A percentile compares a stretch with the other conserved stretches of the same genome.
phyloP scores from a whole-genome alignment of 306 rosid species.

The Cucumis cinereus region DNA sequence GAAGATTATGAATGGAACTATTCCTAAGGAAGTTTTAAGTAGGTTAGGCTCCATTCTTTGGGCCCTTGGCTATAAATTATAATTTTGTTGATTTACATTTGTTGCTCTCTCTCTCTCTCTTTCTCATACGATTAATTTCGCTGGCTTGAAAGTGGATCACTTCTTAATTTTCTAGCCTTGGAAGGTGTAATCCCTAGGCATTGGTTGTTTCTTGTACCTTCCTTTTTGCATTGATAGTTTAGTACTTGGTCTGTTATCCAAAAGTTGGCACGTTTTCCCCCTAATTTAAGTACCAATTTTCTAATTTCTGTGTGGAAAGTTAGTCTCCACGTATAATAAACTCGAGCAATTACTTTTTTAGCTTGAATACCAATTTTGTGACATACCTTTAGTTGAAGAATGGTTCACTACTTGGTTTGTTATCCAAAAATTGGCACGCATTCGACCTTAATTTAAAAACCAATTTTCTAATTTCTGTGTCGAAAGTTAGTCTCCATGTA shows the following conservation, averaged over 20 bases:
- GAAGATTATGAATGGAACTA: background rate
- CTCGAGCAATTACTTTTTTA: background rate
- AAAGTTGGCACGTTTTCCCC: background rate
- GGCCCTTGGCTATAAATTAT: background rate
- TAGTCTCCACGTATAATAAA: background rate
- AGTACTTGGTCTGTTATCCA: background rate
- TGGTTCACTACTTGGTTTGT: background rate
- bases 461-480: background rate
- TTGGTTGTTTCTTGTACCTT: background rate
- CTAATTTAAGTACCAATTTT: background rate
- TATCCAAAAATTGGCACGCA: background rate
- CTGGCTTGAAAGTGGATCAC: background rate
- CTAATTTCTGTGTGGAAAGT: background rate
- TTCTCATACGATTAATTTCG: background rate
- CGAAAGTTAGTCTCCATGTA: background rate
- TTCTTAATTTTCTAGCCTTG: background rate
- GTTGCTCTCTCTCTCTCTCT: background rate
- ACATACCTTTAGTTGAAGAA: background rate
- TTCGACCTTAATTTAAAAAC: background rate
- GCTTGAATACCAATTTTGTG: background rate
- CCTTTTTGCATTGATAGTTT: background rate
- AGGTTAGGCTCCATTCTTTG: background rate
- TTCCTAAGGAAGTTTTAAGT: background rate
- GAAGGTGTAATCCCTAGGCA: background rate
- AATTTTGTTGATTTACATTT: background rate